Evolutionary conservation across 768 basidiomycete genomes (phyloP), one percentile per base, ranked within the genome.

Genomic region (Trichaptum fuscoviolaceum): DNA sequence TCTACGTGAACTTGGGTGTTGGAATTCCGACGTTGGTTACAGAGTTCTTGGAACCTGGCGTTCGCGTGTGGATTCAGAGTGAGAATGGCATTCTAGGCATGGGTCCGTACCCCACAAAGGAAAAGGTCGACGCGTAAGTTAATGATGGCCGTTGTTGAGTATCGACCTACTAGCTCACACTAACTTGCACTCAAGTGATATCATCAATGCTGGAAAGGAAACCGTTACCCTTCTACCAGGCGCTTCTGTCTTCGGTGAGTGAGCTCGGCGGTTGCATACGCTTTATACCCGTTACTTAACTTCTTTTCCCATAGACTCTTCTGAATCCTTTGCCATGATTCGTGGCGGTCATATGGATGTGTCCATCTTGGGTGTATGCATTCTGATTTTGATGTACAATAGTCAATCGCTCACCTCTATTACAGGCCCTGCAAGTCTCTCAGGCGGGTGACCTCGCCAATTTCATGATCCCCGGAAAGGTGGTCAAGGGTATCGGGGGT

Each of bases 391-490:
- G 30, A 17, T 66, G 64, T 30, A 25, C 61, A 35, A 34, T 62
- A 35, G n/a, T 20, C 6, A 65, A 10, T 27, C 52, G 63, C 27
- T 73, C 7, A 65, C 57, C 35, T 35, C 25, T 23, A 26, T 30
- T 64, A 12, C 66, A 93, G 91, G 93, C 94, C 10, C 93, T 98
- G 93, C 89, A 98, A 83, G 96, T 98, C 62, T 95, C 94, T 1
- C 88, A 92, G 69, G 87, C 86, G 0, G 95, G 93, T 57, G 96
- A 98, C 75, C 91, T 98, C 69, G 96, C 96, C 66, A 98, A 98
- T 81, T 98, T 94, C 75, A 98, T 97, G 96, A 95, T 97, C 73
- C 96, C 95, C 1, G 93, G 95, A 17, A 96, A 97, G 80, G 84
- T 95, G 75, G 84, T 94, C 35, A 93, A 92, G 82, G 91, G 90